A percentile compares a stretch with the other conserved stretches of the same genome.
These are phyloP conservation scores for Hyaloperonospora brassicae DNA, from an alignment of 352 stramenopile genomes.

Conservation along the genomic window DNA sequence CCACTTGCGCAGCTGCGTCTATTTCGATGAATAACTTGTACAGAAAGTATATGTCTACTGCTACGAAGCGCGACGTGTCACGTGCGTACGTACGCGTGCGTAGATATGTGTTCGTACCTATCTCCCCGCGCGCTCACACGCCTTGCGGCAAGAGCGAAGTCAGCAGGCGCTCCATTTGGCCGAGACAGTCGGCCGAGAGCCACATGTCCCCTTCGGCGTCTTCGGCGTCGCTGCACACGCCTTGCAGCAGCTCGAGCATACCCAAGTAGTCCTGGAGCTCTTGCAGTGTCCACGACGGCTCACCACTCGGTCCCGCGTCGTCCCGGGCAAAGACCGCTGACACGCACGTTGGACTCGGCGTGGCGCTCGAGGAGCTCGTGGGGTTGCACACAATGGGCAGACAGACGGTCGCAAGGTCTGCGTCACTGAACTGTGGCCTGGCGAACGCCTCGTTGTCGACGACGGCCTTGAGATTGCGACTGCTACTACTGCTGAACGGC, in stretches of 20 bases:
- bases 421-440: constrained; percentile 12
- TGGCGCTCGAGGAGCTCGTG: constrained; percentile 2
- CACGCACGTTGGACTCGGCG: constrained; percentile 20
- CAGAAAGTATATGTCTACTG: constrained; percentile 20
- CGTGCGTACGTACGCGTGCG: not conserved
- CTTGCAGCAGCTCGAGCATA: constrained; percentile 35
- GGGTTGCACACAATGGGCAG: constrained; percentile 30
- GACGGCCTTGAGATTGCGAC: constrained; percentile 33
- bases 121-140: constrained; percentile 2
- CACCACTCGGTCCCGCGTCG: constrained; percentile 3
- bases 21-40: constrained; percentile 33
- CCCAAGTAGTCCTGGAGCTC: constrained; percentile 39
- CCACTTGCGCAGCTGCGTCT: constrained; percentile 30
- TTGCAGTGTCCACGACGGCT: constrained; percentile 30
- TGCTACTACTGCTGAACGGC: not conserved
- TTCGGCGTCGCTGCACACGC: constrained; percentile 19
- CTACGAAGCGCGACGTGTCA: constrained; percentile 13
- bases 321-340: constrained; percentile 13
- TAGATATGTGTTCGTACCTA: no score
- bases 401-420: constrained; percentile 28
- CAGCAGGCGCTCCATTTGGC: constrained; percentile 42
- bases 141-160: constrained; percentile 34
- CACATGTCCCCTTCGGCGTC: constrained; percentile 16
- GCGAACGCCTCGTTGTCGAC: constrained; percentile 18
- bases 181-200: constrained; percentile 28